phyloP scores from a whole-genome alignment of 1,284 basidiomycete species.

The Austroboletus niveus region DNA sequence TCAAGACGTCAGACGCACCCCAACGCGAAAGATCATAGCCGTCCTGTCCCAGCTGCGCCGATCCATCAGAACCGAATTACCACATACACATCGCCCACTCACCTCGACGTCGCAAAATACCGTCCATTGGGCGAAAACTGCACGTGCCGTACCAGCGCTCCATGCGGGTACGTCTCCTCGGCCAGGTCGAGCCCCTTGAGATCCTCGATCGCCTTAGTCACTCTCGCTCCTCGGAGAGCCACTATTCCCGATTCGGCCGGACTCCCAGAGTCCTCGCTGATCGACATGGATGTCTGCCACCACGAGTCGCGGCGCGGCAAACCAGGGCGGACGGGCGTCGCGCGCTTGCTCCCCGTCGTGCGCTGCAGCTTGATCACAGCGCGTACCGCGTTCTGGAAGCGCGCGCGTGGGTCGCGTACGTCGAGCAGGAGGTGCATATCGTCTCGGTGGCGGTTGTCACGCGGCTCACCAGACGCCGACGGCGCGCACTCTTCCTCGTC shows the following conservation, averaged over 20 bases:
- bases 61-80: no score
- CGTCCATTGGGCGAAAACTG: slow-evolving; percentile 39
- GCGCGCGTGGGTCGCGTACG: slow-evolving; percentile 24
- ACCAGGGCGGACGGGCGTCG: slow-evolving; percentile 19
- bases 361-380: slow-evolving; percentile 31
- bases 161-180: slow-evolving; percentile 43
- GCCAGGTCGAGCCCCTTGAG: slow-evolving; percentile 53
- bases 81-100: background rate
- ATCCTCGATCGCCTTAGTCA: slow-evolving; percentile 54
- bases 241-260: slow-evolving; percentile 38
- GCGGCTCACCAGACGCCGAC: no score
- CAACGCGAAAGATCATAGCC: slow-evolving; percentile 70
- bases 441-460: background rate
- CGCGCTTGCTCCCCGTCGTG: slow-evolving; percentile 26
- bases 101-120: slow-evolving; percentile 39
- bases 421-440: slow-evolving; percentile 25
- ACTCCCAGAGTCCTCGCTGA: slow-evolving; percentile 26
- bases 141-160: slow-evolving; percentile 37
- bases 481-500: background rate
- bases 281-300: slow-evolving; percentile 24
- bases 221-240: slow-evolving; percentile 47
- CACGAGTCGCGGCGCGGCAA: slow-evolving; percentile 29
- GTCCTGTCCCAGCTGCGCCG: slow-evolving; percentile 69
- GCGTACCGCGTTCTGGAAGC: slow-evolving; percentile 33
- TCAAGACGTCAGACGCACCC: slow-evolving; percentile 37